Conservation (phyloP, 164 flowering plant genomes). For the Aristolochia contorta region DNA sequence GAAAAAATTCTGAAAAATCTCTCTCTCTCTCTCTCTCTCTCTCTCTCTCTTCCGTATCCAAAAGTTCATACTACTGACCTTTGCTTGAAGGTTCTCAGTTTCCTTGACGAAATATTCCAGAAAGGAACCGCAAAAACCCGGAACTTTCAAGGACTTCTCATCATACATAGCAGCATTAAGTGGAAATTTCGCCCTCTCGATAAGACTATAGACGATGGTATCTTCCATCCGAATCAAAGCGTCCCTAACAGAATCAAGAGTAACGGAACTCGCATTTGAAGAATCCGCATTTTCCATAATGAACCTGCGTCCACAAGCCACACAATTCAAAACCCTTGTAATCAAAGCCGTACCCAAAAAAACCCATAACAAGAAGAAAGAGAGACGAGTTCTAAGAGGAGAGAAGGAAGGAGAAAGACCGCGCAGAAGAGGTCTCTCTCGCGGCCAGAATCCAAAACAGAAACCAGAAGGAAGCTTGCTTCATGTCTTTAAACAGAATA, state of each 20-base stretch:
- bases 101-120: conserved; percentile 36
- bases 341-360: neutral
- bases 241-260: conserved; percentile 44
- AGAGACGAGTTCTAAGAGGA: neutral
- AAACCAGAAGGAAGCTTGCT: neutral
- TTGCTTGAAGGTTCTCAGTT: conserved; percentile 57
- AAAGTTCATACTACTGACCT: conserved; percentile 23
- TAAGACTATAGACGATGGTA: conserved; percentile 53
- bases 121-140: conserved; percentile 35
- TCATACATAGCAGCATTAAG: conserved; percentile 43
- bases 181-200: conserved; percentile 64
- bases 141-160: conserved; percentile 6
- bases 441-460: neutral
- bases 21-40: too few relatives aligned
- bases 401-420: neutral
- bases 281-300: neutral
- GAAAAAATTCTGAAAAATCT: too few relatives aligned
- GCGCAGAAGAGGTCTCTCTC: neutral
- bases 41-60: neutral
- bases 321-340: conserved; percentile 4
- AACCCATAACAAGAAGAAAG: neutral
- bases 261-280: conserved; percentile 9
- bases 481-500: too few relatives aligned
- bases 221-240: conserved; percentile 70
- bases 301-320: neutral